These are phyloP conservation scores for Ilyonectria destructans DNA, from an alignment of 2,329 filamentous ascomycete species.

Conservation along the genomic window DNA sequence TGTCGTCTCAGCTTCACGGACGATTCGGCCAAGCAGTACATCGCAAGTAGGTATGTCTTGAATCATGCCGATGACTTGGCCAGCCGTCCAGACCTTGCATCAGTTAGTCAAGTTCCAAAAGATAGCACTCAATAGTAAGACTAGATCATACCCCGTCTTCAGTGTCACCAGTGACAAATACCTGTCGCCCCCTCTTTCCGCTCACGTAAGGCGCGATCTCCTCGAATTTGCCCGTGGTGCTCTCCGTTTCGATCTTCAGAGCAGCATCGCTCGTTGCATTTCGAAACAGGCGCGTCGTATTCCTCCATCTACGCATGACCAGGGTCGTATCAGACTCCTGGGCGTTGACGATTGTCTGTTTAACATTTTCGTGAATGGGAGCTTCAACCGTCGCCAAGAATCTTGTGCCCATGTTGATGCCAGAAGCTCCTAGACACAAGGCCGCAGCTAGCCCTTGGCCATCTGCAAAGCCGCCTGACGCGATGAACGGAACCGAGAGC, in stretches of 20 bases:
- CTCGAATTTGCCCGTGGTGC: not conserved
- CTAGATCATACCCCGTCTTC: not conserved
- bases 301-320: not conserved
- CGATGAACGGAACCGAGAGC: not conserved
- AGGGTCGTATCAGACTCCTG: not conserved
- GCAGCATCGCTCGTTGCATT: not conserved
- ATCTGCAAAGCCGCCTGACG: not conserved
- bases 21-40: not conserved
- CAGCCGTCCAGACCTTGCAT: not conserved
- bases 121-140: not conserved
- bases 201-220: not conserved
- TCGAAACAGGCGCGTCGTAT: not conserved
- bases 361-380: not conserved
- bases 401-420: constrained; percentile 2
- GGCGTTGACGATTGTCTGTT: not conserved
- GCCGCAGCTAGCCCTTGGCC: not conserved
- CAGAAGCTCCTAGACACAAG: not conserved
- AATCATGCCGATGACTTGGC: constrained; percentile 1
- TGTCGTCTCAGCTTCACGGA: not conserved
- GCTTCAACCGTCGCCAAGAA: not conserved
- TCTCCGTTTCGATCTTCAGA: not conserved
- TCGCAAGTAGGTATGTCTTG: constrained; percentile 1
- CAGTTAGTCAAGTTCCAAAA: not conserved
- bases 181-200: not conserved
- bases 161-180: not conserved